Evolutionary conservation across 257 asterid genomes (phyloP), one percentile per base, ranked within the genome.

Genomic region (Nemophila menziesii): DNA sequence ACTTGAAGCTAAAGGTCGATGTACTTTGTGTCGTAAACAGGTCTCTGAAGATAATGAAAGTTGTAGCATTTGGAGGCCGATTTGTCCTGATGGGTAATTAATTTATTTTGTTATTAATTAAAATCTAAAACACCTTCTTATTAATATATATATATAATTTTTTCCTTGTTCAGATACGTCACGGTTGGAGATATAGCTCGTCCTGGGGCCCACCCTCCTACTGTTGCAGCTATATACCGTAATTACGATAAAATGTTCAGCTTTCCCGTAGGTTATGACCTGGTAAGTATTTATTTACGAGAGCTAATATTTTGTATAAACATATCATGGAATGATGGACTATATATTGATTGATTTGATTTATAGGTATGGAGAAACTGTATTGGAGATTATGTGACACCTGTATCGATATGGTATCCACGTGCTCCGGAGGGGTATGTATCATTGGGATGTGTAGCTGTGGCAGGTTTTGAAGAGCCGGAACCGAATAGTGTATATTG

Each of bases 341-440:
- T n/a, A n/a, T n/a, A n/a, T n/a, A n/a, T n/a, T n/a, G n/a, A n/a
- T n/a, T n/a, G n/a, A n/a, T n/a, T n/a, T n/a, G n/a, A n/a, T n/a
- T n/a, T n/a, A n/a, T n/a, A n/a, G n/a, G n/a, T n/a, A n/a, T 90
- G 99, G 96, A 85, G 99, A 63, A 90, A 81, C 50, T 90, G 96
- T 62, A 37, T 55, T 2, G 99, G 79, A 53, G 99, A 85, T 56
- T 90, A 79, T 64, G 67, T 58, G 24, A 54, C 52, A 48, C 72
- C 76, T 1, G 82, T 90, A 44, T 79, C 99, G 22, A 79, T 90
- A 29, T 90, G 99, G 99, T 92, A 62, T 36, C 94, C 99, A 17
- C 93, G 94, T 44, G 81, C 99, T 3, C 96, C 99, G 0, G 81
- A 74, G 58, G 99, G 99, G 38, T 90, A 70, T 16, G 78, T 77